phyloP scores from a whole-genome alignment of 2,329 filamentous ascomycete species.

The Aspergillus felis region DNA sequence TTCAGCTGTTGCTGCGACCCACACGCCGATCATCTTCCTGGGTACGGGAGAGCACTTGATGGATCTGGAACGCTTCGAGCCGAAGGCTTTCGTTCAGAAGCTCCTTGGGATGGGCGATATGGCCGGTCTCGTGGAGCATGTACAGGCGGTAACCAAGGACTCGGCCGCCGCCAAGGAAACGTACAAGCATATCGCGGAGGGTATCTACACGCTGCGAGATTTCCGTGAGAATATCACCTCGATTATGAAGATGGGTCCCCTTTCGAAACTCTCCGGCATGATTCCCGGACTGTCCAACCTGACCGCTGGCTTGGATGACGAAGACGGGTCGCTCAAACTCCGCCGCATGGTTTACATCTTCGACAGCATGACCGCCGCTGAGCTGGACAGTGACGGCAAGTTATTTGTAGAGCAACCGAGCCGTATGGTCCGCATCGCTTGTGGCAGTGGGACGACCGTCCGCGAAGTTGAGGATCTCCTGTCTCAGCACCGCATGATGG shows the following conservation, averaged over 20 bases:
- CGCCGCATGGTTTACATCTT: slow-evolving; percentile 99
- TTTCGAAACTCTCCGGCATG: slow-evolving; percentile 98
- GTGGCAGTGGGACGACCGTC: slow-evolving; percentile 85
- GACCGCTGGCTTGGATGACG: slow-evolving; percentile 95
- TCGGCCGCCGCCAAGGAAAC: slow-evolving; percentile 79
- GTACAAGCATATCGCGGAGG: slow-evolving; percentile 97
- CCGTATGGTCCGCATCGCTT: slow-evolving; percentile 86
- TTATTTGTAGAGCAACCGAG: slow-evolving; percentile 89
- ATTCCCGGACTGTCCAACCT: slow-evolving; percentile 91
- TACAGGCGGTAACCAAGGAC: slow-evolving; percentile 90
- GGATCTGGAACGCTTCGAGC: slow-evolving; percentile 87
- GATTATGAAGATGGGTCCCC: slow-evolving; percentile 99
- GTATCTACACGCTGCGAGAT: slow-evolving; percentile 92
- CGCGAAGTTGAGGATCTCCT: slow-evolving; percentile 92
- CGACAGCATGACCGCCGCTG: slow-evolving; percentile 95
- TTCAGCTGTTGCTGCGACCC: slow-evolving; percentile 91
- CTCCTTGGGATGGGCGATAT: slow-evolving; percentile 97
- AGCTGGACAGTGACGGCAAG: slow-evolving; percentile 93
- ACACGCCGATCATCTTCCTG: slow-evolving; percentile 96
- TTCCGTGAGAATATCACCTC: slow-evolving; percentile 92
- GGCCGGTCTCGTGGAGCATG: slow-evolving; percentile 89
- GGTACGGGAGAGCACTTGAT: slow-evolving; percentile 97
- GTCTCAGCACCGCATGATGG: slow-evolving; percentile 99
- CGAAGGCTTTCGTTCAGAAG: slow-evolving; percentile 89
- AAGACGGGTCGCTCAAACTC: slow-evolving; percentile 87